A percentile compares a stretch with the other conserved stretches of the same genome.
These are phyloP conservation scores for Omphalea diandra DNA, from an alignment of 441 rosid genomes.

Conservation along the genomic window DNA sequence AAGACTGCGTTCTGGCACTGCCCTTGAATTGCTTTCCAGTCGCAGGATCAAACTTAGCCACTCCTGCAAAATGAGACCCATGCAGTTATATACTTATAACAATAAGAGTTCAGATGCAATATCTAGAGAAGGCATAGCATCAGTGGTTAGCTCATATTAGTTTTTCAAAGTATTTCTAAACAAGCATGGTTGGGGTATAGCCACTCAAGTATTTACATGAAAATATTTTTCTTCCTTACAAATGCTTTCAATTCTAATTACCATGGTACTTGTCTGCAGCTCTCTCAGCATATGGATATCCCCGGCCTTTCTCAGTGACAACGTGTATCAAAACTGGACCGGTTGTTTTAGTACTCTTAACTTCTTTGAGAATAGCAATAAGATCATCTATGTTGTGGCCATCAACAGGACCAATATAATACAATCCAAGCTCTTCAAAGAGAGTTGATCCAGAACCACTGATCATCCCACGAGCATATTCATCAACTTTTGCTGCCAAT, in stretches of 20 bases:
- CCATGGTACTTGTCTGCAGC: slow-evolving; percentile 97
- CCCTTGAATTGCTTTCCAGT: slow-evolving; percentile 91
- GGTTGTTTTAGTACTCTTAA: slow-evolving; percentile 83
- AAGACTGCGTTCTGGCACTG: slow-evolving; percentile 59
- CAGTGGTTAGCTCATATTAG: not conserved
- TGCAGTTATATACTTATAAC: slow-evolving; percentile 7
- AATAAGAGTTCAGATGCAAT: not conserved
- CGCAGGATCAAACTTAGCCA: slow-evolving; percentile 82
- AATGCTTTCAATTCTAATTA: slow-evolving; percentile 19
- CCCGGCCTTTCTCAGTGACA: slow-evolving; percentile 95
- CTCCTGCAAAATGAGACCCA: slow-evolving; percentile 50
- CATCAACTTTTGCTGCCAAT: slow-evolving; percentile 91
- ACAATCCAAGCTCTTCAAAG: slow-evolving; percentile 90
- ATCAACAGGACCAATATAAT: slow-evolving; percentile 93
- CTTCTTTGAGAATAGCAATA: slow-evolving; percentile 77
- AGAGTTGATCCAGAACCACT: slow-evolving; percentile 90
- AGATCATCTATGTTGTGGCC: slow-evolving; percentile 92
- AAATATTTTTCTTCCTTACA: not conserved
- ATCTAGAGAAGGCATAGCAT: not conserved
- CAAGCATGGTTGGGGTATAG: not conserved
- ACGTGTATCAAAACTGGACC: slow-evolving; percentile 95
- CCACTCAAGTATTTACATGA: not conserved
- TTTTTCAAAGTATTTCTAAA: not conserved
- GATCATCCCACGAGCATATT: slow-evolving; percentile 97
- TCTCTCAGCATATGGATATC: slow-evolving; percentile 95